A percentile compares a stretch with the other conserved stretches of the same genome.
Evolutionary conservation across 2,329 filamentous ascomycete species (phyloP).

Genomic region (Paramyrothecium sp.): DNA sequence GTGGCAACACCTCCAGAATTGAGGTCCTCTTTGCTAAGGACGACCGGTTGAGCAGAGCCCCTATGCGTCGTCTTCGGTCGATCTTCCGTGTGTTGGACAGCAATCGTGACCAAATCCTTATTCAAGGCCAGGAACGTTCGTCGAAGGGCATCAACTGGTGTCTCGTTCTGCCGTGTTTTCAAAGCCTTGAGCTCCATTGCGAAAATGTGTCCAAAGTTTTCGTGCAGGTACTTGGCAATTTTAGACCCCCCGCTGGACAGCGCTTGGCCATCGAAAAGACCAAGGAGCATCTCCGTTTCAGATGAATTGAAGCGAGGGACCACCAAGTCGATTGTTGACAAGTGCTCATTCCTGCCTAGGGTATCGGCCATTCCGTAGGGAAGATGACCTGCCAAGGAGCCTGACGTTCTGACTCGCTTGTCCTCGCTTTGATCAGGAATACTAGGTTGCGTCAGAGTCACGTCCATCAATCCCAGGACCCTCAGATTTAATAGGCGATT

Average conservation of each 20-base stretch:
- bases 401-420: constrained; percentile 91
- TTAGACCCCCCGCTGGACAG: constrained; percentile 87
- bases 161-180: constrained; percentile 67
- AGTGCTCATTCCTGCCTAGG: constrained; percentile 86
- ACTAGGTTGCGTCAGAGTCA: constrained; percentile 88
- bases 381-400: constrained; percentile 86
- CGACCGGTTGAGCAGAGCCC: constrained; percentile 68
- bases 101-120: constrained; percentile 87
- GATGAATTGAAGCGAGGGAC: constrained; percentile 88
- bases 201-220: constrained; percentile 89
- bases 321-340: constrained; percentile 94
- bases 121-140: constrained; percentile 87
- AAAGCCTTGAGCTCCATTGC: constrained; percentile 75
- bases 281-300: constrained; percentile 85
- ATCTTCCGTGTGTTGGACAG: constrained; percentile 77
- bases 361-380: constrained; percentile 98
- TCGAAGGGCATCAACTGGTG: constrained; percentile 77
- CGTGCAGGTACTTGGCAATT: constrained; percentile 93
- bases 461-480: constrained; percentile 94
- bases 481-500: constrained; percentile 79
- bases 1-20: constrained; percentile 90
- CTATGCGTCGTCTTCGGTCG: constrained; percentile 66
- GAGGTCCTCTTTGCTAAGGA: constrained; percentile 85
- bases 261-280: constrained; percentile 95
- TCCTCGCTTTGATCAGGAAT: constrained; percentile 96